phyloP scores from a whole-genome alignment of 2,329 filamentous ascomycete species.

The Trichoderma sp. region DNA sequence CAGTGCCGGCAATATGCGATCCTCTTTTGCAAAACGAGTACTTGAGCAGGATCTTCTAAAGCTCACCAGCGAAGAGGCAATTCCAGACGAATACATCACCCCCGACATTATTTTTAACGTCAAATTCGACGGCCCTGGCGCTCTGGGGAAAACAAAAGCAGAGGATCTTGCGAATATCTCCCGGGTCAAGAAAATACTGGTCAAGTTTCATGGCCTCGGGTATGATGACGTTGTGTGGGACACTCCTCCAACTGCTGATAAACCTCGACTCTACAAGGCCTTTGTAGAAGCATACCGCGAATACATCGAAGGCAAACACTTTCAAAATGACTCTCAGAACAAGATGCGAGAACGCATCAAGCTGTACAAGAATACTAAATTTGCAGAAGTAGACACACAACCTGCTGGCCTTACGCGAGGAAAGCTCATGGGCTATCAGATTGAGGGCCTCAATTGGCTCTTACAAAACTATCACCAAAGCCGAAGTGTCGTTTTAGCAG shows the following conservation, averaged over 20 bases:
- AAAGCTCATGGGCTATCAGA: slow-evolving; percentile 87
- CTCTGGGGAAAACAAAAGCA: slow-evolving; percentile 57
- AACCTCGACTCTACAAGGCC: slow-evolving; percentile 66
- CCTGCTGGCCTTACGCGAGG: slow-evolving; percentile 72
- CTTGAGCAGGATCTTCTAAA: slow-evolving; percentile 56
- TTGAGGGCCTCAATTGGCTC: slow-evolving; percentile 93
- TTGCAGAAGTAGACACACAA: slow-evolving; percentile 68
- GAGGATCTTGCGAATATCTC: slow-evolving; percentile 69
- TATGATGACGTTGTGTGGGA: slow-evolving; percentile 96
- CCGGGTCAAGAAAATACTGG: slow-evolving; percentile 69
- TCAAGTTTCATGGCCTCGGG: slow-evolving; percentile 89
- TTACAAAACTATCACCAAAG: slow-evolving; percentile 82
- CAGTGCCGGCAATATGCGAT: slow-evolving; percentile 61
- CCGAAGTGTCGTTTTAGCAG: slow-evolving; percentile 86
- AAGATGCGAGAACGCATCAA: slow-evolving; percentile 65
- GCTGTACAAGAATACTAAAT: slow-evolving; percentile 63
- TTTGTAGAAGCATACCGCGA: slow-evolving; percentile 84
- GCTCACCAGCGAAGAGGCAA: slow-evolving; percentile 71
- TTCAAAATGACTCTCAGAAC: slow-evolving; percentile 50
- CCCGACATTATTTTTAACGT: slow-evolving; percentile 88
- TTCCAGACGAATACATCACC: slow-evolving; percentile 81
- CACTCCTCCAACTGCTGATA: slow-evolving; percentile 65
- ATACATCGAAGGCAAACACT: slow-evolving; percentile 76
- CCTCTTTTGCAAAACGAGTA: slow-evolving; percentile 71
- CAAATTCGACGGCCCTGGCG: slow-evolving; percentile 48